Percentiles rank a stretch among this genome's conserved stretches.
Evolutionary conservation across 1,139 yeast genomes (phyloP).

Genomic region (Scheffersomyces cryptocercus): DNA sequence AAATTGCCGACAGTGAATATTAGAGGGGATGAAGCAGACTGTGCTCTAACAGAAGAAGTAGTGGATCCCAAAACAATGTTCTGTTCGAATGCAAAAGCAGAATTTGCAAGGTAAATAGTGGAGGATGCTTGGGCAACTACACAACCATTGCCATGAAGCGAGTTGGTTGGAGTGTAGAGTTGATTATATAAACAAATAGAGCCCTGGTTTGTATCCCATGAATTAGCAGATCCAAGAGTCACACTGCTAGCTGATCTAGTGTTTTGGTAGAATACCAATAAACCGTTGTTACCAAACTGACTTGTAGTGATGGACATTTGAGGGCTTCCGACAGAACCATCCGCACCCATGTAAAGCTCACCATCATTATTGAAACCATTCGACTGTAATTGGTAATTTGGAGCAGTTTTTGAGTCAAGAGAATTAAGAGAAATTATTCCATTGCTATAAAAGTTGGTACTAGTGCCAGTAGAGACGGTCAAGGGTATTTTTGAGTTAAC

Average conservation of each 20-base stretch:
- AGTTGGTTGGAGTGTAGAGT: conserved; percentile 11
- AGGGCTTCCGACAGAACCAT: conserved; percentile 9
- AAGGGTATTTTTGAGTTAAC: conserved; percentile 7
- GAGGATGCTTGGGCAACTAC: conserved; percentile 10
- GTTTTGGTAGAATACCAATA: conserved; percentile 10
- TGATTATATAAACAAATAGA: conserved; percentile 14
- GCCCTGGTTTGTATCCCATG: conserved; percentile 16
- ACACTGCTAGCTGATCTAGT: conserved; percentile 8
- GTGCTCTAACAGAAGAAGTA: conserved; percentile 11
- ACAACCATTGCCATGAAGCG: conserved; percentile 16
- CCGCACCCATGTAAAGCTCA: conserved; percentile 10
- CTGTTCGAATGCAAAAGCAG: conserved; percentile 7
- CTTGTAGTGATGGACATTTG: conserved; percentile 10
- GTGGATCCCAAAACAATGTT: conserved; percentile 12
- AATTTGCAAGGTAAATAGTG: conserved; percentile 8
- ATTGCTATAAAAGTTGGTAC: conserved; percentile 13
- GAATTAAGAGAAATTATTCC: conserved; percentile 13
- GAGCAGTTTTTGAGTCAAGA: conserved; percentile 7
- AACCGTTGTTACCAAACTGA: conserved; percentile 14
- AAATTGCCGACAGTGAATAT: conserved; percentile 28
- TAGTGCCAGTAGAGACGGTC: conserved; percentile 5
- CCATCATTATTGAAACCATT: conserved; percentile 13
- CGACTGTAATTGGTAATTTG: conserved; percentile 7
- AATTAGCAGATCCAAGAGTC: conserved; percentile 9
- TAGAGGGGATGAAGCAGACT: conserved; percentile 15